phyloP scores from a whole-genome alignment of 352 stramenopile genomes.

The Ochromonadaceae sp. region DNA sequence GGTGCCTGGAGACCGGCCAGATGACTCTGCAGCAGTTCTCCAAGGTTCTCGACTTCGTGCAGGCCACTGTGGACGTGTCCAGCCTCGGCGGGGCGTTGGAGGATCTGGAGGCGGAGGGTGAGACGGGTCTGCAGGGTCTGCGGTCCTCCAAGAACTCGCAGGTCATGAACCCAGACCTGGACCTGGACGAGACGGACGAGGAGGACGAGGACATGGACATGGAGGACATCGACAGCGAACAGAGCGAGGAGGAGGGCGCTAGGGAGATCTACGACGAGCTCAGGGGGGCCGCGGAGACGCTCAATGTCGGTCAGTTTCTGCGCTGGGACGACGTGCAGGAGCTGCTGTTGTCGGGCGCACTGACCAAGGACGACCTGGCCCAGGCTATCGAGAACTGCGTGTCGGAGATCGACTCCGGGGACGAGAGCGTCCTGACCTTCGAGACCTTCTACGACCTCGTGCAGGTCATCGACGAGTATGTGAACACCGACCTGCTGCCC shows the following conservation, averaged over 20 bases:
- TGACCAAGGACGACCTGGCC: not conserved
- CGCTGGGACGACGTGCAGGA: not conserved
- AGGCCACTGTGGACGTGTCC: not conserved
- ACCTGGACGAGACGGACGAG: not conserved
- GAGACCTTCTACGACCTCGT: not conserved
- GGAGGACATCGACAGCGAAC: not conserved
- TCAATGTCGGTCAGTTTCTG: no score
- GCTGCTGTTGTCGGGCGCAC: not conserved
- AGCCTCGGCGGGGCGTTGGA: not conserved
- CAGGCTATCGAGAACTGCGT: not conserved
- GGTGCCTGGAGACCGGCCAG: not conserved
- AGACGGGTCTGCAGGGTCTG: no score
- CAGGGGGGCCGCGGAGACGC: not conserved
- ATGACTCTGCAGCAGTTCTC: not conserved
- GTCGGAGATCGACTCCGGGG: not conserved
- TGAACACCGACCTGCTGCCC: not conserved
- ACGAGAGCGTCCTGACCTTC: not conserved
- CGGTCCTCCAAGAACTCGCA: no score
- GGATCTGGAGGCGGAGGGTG: no score
- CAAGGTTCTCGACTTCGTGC: not conserved
- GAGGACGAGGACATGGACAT: not conserved
- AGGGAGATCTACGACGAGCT: not conserved
- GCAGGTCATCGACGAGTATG: not conserved
- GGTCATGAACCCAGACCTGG: not conserved
- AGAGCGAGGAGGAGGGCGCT: not conserved